Conservation (phyloP, 495 filamentous ascomycete species). For the Cercophora newfieldiana region DNA sequence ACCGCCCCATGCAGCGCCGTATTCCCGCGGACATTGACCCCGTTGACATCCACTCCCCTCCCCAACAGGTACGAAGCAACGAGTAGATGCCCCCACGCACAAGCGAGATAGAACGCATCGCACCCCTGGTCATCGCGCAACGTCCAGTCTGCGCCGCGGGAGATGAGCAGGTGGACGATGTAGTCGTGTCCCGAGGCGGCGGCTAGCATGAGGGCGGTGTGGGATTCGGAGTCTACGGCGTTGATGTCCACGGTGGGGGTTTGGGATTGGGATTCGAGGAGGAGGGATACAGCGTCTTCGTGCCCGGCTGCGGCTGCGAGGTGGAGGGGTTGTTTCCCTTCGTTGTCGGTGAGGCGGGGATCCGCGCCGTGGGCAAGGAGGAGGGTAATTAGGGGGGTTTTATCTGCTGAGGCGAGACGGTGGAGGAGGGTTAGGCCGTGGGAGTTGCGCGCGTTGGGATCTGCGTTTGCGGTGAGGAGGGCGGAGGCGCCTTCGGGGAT, state of each 20-base stretch:
- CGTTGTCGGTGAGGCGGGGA: slow-evolving; percentile 11
- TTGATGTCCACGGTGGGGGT: slow-evolving; percentile 1
- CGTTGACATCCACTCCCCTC: slow-evolving; percentile 16
- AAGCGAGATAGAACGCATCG: slow-evolving; percentile 20
- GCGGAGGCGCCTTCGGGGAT: neutral
- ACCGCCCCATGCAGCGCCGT: slow-evolving; percentile 21
- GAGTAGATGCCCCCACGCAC: slow-evolving; percentile 10
- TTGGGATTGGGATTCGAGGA: slow-evolving; percentile 8
- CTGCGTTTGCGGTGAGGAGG: slow-evolving; percentile 15
- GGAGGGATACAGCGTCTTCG: slow-evolving; percentile 10
- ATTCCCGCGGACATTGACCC: slow-evolving; percentile 4
- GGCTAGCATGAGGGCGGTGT: slow-evolving; percentile 18
- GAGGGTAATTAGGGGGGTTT: neutral
- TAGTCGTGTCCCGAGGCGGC: slow-evolving; percentile 8
- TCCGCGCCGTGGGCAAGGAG: slow-evolving; percentile 10
- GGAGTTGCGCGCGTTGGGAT: slow-evolving; percentile 8
- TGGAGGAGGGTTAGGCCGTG: slow-evolving; percentile 12
- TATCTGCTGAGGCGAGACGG: neutral
- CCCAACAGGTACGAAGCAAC: slow-evolving; percentile 13
- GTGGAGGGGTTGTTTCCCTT: slow-evolving; percentile 29
- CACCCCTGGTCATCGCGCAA: neutral
- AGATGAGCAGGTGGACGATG: slow-evolving; percentile 9
- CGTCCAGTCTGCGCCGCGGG: neutral
- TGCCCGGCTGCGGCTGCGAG: slow-evolving; percentile 21
- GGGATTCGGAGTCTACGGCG: neutral